Evolutionary conservation across 1,139 yeast genomes (phyloP).

Genomic region (Geotrichum phurueaensis): DNA sequence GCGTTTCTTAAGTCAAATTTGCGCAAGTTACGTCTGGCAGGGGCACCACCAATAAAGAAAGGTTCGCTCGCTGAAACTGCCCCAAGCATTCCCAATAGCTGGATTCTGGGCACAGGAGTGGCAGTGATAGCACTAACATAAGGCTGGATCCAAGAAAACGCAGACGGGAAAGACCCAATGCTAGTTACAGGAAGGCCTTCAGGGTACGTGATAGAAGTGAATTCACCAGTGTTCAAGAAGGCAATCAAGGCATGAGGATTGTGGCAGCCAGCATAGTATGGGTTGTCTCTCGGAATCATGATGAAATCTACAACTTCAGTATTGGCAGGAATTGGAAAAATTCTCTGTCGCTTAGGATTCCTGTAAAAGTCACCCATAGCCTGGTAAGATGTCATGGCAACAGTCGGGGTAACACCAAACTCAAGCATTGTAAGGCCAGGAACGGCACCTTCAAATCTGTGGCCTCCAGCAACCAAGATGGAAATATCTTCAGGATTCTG

Average conservation of each 20-base stretch:
- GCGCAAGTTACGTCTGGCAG: slow-evolving; percentile 52
- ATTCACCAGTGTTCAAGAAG: slow-evolving; percentile 53
- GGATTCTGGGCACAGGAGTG: slow-evolving; percentile 51
- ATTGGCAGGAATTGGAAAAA: slow-evolving; percentile 46
- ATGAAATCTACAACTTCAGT: slow-evolving; percentile 42
- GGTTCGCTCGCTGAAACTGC: slow-evolving; percentile 32
- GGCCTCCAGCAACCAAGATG: slow-evolving; percentile 67
- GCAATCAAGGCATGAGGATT: slow-evolving; percentile 47
- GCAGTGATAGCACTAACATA: slow-evolving; percentile 54
- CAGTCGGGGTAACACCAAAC: slow-evolving; percentile 75
- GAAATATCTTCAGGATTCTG: slow-evolving; percentile 75
- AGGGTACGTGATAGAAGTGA: slow-evolving; percentile 49
- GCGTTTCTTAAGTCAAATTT: slow-evolving; percentile 57
- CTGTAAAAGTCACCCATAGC: slow-evolving; percentile 75
- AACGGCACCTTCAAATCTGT: slow-evolving; percentile 42
- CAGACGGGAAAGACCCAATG: slow-evolving; percentile 67
- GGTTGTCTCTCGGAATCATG: slow-evolving; percentile 46
- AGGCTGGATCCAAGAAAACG: slow-evolving; percentile 73
- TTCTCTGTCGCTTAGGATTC: slow-evolving; percentile 52
- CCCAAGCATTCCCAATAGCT: slow-evolving; percentile 72
- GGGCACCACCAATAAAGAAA: slow-evolving; percentile 69
- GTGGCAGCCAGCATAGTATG: slow-evolving; percentile 42
- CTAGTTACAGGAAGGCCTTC: slow-evolving; percentile 51
- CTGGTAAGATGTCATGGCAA: slow-evolving; percentile 73
- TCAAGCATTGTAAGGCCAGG: slow-evolving; percentile 61